Base-by-base conservation (phyloP, 139 green algal species). In the Deuterostichococcus epilithicus region DNA sequence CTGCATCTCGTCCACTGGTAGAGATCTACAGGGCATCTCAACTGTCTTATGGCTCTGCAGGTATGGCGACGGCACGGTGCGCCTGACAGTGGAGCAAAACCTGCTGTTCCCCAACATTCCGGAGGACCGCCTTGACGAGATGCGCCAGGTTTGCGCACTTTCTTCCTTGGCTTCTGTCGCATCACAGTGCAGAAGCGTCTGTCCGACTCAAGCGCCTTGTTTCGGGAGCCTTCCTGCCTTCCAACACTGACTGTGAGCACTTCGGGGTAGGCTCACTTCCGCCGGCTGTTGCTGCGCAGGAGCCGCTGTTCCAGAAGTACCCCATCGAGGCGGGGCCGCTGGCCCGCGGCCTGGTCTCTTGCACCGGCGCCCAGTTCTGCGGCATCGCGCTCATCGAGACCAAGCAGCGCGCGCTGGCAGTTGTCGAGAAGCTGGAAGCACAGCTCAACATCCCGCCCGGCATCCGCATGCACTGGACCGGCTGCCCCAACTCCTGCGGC, bases 281-380 rank as follows among this genome's bases (percentile, higher is more conserved):
- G 52, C 26, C 52, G 5, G 20, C 26, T 63, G 52, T 96, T 63
- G 5, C 3, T 63, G 18, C 18, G 52, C 78, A 83, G n/a, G 96
- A 99, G 78, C 94, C 91, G 1, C 66, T 99, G 20, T 91, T 98
- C 74, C 44, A 92, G 71, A 87, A 82, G 42, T 95, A 89, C 76
- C 72, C 72, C 38, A 75, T 83, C 34, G 73, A 77, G 6, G 60
- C 81, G 18, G 65, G 63, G 5, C 68, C 69, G 59, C 76, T 92
- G 28, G 72, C 75, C 44, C 77, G 81, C 23, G 84, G 81, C 67
- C 39, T 90, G 42, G 86, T 91, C 32, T 93, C 90, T 1, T 99
- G 96, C 88, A 98, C 96, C 1, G 96, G 94, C 74, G 90, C 85
- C 52, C 94, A 99, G 87, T 99, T 99, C 88, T 99, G 96, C 82